Evolutionary conservation across 2,329 filamentous ascomycete genomes (phyloP), one percentile per base, ranked within the genome.

Genomic region (Colletotrichum salicis): DNA sequence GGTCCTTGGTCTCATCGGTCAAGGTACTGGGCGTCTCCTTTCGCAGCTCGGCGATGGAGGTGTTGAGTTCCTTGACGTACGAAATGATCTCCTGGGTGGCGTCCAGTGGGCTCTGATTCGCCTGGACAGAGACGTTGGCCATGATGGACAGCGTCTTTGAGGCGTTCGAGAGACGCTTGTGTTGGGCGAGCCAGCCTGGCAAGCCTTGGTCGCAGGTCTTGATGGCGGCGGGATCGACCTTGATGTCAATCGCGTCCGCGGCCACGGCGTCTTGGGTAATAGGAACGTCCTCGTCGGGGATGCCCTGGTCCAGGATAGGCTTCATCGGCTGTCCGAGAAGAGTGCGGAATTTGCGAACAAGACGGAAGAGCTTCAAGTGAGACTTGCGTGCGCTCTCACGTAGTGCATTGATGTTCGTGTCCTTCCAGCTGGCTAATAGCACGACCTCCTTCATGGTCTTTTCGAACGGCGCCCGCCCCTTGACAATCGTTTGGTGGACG

Each of bases 361-460:
- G 86, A 76, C 94, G 94, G 84, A 97, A 97, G 2, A 99, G 88
- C 81, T 97, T 98, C 77, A 93, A 90, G 79, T 99, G 96, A 24
- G 95, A 98, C 72, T 92, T 92, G 76, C 93, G 92, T 1, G 96
- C 95, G 80, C 96, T 98, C 78, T 98, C 95, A 75, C 92, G 90
- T 19, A 99, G 85, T 1, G 94, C 94, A 59, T 92, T 92, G 73
- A 99, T 97, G 77, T 98, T 99, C 27, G 94, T 97, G 76, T 99
- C 96, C 80, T 97, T 98, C 97, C 97, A 99, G 81, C 95, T 98
- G 8, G 95, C 95, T 76, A 99, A 85, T 64, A 97, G 90, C 19
- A 99, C 88, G n/a, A 98, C 91, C 76, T 98, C 94, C 79, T 93
- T 96, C 88, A 98, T 94, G 69, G 94, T 91, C 82, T 95, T 97